Evolutionary conservation across 768 basidiomycete genomes (phyloP), one percentile per base, ranked within the genome.

Genomic region (Baorangia bicolor): DNA sequence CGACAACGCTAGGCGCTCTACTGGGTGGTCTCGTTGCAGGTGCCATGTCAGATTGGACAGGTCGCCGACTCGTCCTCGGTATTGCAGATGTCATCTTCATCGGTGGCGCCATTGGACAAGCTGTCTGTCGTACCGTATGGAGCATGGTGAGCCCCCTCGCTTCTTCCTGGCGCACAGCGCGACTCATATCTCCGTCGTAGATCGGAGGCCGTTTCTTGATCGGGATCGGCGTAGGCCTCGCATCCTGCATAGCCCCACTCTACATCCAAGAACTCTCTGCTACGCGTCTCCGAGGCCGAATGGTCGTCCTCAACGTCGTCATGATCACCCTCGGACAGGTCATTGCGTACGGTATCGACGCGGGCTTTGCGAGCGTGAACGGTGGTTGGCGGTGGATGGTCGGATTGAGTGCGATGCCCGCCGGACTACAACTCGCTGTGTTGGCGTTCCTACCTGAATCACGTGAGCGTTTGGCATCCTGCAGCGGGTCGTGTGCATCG

Each of bases 181-280:
- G n/a, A 16, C 14, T 23, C 10, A 37, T 38, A 18, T 33, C 30
- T 33, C 7, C 18, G 31, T 16, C 13, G 8, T 23, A 86, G 84
- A 83, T 90, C 41, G 84, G 81, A 9, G 83, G 88, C 18, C 80
- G 89, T n/a, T 88, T 92, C 70, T 69, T 91, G 49, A 84, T 92
- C 53, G 90, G 89, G 13, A 65, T 83, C 27, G 88, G 86, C 18
- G 88, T 90, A 2, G 88, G 88, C 2, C 71, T 89, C 1, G 89
- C 90, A n/a, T 82, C 87, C 4, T 89, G 89, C 59, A 81, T 90
- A 48, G 87, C 89, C 0, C 89, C 90, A 11, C 76, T 92, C 7
- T 92, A 92, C 67, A 90, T 93, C 49, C 89, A 90, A 65, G 91
- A 92, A 69, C 78, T 92, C n/a, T 84, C 88, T 0, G 89, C 88